These are phyloP conservation scores for Colletotrichum orbiculare DNA, from an alignment of 2,329 filamentous ascomycete genomes.

Conservation along the genomic window DNA sequence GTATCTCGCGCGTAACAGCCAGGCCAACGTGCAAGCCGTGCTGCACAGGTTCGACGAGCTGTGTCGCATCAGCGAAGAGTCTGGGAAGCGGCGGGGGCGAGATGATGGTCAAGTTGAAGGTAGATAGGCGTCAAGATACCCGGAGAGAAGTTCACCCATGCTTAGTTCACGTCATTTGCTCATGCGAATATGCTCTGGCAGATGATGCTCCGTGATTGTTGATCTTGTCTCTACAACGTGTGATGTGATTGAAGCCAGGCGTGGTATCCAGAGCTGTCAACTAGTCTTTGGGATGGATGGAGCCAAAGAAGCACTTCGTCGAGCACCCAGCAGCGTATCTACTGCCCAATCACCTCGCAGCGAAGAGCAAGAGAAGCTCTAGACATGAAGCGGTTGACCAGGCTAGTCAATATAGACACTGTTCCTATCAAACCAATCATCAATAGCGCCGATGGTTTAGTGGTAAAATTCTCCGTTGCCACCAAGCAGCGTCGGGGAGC, in stretches of 20 bases:
- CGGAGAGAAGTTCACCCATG: background rate
- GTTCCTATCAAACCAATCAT: accelerated
- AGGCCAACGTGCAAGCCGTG: background rate
- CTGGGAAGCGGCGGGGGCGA: background rate
- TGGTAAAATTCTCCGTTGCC: conserved; percentile 36
- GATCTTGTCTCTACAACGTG: too few species aligned
- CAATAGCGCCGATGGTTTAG: conserved; percentile 29
- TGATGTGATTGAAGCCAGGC: too few species aligned
- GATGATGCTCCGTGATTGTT: too few species aligned
- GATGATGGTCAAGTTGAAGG: background rate
- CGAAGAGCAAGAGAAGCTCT: too few species aligned
- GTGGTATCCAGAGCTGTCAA: too few species aligned
- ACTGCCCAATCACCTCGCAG: too few species aligned
- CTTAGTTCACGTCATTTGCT: background rate
- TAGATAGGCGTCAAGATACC: conserved; percentile 19
- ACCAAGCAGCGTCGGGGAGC: conserved; percentile 28
- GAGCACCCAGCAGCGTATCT: too few species aligned
- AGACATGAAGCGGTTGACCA: background rate
- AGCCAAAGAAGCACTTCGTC: too few species aligned
- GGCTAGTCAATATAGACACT: accelerated
- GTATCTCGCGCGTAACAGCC: conserved; percentile 19
- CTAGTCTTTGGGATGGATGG: too few species aligned
- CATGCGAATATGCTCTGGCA: too few species aligned
- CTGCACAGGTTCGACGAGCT: conserved; percentile 22
- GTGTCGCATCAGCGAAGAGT: background rate